Evolutionary conservation across 208 protist genomes (phyloP), one percentile per base, ranked within the genome.

Genomic region (Phytomonas francai): DNA sequence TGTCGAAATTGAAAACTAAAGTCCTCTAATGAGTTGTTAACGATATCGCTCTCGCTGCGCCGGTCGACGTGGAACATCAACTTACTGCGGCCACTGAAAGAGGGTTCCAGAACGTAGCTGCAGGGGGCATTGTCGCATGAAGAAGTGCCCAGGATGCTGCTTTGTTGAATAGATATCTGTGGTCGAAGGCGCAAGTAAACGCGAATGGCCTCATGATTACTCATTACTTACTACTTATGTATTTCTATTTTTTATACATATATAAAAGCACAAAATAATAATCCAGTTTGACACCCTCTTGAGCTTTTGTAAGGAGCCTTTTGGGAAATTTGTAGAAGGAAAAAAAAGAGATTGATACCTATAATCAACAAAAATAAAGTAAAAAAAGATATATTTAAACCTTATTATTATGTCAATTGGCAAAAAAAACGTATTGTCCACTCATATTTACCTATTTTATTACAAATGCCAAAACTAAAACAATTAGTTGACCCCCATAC

Each of bases 151-250:
- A 91, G 78, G 19, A 91, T 63, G 14, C 74, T 67, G 57, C 80
- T 83, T n/a, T 88, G 88, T 51, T 86, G 65, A 3, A 67, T 36
- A 32, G 82, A 86, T 14, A 79, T 76, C 16, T 78, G 65, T 0
- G 89, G 89, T 3, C 89, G 83, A 65, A 95, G 77, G 49, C 89
- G 80, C 12, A 95, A 69, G 71, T 89, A 95, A 36, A 91, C 79
- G 6, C 76, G 81, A 71, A 94, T 94, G 49, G 83, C 81, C 64
- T 88, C 77, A 31, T 72, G 70, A 19, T 80, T 60, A 49, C 71
- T 73, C 63, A 65, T 65, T 30, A 9, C 16, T 30, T 56, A 59
- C 27, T 65, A 16, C 25, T 42, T 65, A 29, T 65, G 39, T 22
- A 45, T 14, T 14, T 45, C n/a, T 45, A 14, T 2, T 45, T 45